Evolutionary conservation across 495 filamentous ascomycete genomes (phyloP), one percentile per base, ranked within the genome.

Genomic region (Cudoniella acicularis): DNA sequence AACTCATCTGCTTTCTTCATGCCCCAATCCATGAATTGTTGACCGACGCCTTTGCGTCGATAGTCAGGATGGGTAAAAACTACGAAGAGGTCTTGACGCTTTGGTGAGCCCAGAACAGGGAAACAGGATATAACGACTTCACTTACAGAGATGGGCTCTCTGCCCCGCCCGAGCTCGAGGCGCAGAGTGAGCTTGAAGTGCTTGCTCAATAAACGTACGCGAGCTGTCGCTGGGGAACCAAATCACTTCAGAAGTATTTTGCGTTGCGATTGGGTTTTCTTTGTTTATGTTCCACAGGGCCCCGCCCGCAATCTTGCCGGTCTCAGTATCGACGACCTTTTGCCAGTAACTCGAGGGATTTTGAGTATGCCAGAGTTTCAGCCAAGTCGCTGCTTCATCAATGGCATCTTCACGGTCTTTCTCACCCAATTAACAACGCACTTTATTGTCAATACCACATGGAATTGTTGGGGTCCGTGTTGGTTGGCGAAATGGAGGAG

Each of bases 21-120:
- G 16, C 76, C 77, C 75, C 75, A 79, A 22, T 71, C 51, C 53
- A 77, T 67, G 21, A 79, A 63, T 40, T 70, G 50, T 25, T 66
- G 62, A 10, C 69, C 75, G 40, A 63, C 64, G 3, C 75, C 75
- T 24, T 71, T 71, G 20, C 67, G 62, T 56, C 73, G 73, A 51
- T 75, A 64, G 18, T 72, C 67, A 0, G 70, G 70, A 43, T 73
- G 64, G 17, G 70, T 69, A 40, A 69, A 68, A 11, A 68, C 50
- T 24, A 66, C 63, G 17, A 62, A 59, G 8, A 72, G 54, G 45
- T 70, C 70, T 75, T 45, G 18, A 22, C 11, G 26, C n/a, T 9
- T 9, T 9, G 36, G n/a, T 41, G 36, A 9, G 36, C 9, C n/a
- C n/a, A 41, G 36, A 41, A 9, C 9, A 9, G n/a, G 36, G 36